Percentiles rank a stretch among this genome's conserved stretches.
These are phyloP conservation scores for Pestalotiopsis sp. DNA, from an alignment of 2,329 filamentous ascomycete species.

Conservation along the genomic window DNA sequence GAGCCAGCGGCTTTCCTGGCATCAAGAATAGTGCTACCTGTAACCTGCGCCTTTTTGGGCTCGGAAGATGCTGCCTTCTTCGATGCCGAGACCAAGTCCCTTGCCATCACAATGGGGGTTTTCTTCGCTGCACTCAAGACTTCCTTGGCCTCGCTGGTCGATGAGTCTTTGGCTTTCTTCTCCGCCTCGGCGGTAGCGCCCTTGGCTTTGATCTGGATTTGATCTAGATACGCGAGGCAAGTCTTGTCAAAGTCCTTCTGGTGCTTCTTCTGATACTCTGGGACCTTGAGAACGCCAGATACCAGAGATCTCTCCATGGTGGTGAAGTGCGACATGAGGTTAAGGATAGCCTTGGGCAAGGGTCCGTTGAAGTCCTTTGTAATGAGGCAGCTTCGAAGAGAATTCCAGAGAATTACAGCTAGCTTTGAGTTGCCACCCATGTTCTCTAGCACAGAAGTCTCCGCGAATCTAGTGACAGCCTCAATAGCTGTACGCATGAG, in stretches of 20 bases:
- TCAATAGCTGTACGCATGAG: slow-evolving; percentile 55
- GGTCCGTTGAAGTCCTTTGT: slow-evolving; percentile 54
- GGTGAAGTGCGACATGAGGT: slow-evolving; percentile 63
- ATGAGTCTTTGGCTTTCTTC: not conserved
- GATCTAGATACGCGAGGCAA: slow-evolving; percentile 47
- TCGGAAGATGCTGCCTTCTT: slow-evolving; percentile 8
- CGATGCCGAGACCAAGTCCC: slow-evolving; percentile 15
- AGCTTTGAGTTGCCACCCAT: slow-evolving; percentile 60
- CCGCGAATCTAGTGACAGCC: slow-evolving; percentile 55
- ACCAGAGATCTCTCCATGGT: slow-evolving; percentile 62
- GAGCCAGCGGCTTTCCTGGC: slow-evolving; percentile 5
- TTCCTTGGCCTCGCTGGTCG: not conserved
- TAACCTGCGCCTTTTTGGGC: slow-evolving; percentile 5
- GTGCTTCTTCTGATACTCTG: slow-evolving; percentile 65
- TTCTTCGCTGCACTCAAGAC: not conserved
- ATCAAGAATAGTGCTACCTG: not conserved
- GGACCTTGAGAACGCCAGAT: slow-evolving; percentile 66
- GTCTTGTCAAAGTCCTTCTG: slow-evolving; percentile 66
- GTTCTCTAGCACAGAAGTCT: slow-evolving; percentile 58
- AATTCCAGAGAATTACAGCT: slow-evolving; percentile 55
- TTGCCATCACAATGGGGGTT: slow-evolving; percentile 10
- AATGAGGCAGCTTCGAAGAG: slow-evolving; percentile 57
- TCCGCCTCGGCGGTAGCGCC: slow-evolving; percentile 20
- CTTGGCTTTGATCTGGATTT: slow-evolving; percentile 32
- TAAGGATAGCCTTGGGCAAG: slow-evolving; percentile 57